Evolutionary conservation across 2,329 filamentous ascomycete genomes (phyloP).

Genomic region (Thelonectria rubi): DNA sequence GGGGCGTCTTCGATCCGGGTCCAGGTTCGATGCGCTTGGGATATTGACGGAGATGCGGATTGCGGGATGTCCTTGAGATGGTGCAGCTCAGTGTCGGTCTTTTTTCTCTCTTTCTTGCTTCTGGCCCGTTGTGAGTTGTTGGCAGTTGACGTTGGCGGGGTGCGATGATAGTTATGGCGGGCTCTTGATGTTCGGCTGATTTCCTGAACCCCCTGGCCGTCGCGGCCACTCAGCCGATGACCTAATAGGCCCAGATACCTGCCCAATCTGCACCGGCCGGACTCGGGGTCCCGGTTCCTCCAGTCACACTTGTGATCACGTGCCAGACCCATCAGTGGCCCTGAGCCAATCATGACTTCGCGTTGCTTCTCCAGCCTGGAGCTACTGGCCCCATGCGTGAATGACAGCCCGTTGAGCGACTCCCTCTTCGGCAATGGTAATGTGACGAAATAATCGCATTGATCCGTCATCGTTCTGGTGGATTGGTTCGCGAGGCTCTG

Average conservation of each 20-base stretch:
- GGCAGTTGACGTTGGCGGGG: conserved; percentile 21
- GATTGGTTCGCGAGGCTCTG: neutral
- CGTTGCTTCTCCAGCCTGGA: conserved; percentile 34
- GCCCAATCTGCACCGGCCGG: conserved; percentile 1
- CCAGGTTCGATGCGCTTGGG: conserved; percentile 11
- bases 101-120: conserved; percentile 3
- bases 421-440: conserved; percentile 27
- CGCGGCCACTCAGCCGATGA: conserved; percentile 19
- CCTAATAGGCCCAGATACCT: conserved; percentile 15
- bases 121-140: conserved; percentile 5
- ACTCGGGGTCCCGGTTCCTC: neutral
- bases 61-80: conserved; percentile 1
- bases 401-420: conserved; percentile 25
- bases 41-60: neutral
- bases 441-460: conserved; percentile 21
- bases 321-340: fast-evolving
- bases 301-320: conserved; percentile 27
- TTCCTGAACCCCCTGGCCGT: neutral
- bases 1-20: conserved; percentile 13
- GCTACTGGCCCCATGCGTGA: conserved; percentile 33
- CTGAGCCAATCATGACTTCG: conserved; percentile 32
- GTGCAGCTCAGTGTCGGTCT: conserved; percentile 1
- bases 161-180: conserved; percentile 20
- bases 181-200: conserved; percentile 18
- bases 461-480: conserved; percentile 16